Percentiles rank a stretch among this genome's conserved stretches.
Conservation (phyloP, 1,284 basidiomycete genomes). For the Sanghuangporus weigelae region DNA sequence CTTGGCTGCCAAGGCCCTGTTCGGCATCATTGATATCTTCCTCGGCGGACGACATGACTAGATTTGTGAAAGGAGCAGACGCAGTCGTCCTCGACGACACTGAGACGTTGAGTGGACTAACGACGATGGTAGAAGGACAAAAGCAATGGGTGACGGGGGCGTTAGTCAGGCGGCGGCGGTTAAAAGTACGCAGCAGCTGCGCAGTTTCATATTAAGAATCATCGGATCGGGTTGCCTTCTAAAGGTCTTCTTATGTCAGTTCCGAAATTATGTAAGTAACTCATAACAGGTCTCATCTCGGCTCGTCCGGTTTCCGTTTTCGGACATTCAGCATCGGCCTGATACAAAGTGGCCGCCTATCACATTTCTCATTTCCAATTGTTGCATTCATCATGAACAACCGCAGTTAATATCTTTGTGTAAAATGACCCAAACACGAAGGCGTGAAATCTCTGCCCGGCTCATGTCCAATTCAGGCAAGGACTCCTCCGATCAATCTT, state of each 20-base stretch:
- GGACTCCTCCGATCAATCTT: background rate
- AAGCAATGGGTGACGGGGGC: background rate
- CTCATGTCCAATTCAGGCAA: no score
- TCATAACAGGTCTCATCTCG: background rate
- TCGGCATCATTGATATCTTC: constrained; percentile 38
- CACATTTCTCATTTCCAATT: background rate
- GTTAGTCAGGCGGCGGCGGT: background rate
- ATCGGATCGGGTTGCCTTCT: background rate
- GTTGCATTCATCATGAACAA: background rate
- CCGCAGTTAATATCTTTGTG: no score
- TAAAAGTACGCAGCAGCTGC: background rate
- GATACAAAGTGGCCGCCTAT: background rate
- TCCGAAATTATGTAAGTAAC: background rate
- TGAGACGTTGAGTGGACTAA: background rate
- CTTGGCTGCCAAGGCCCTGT: constrained; percentile 21
- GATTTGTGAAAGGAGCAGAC: background rate
- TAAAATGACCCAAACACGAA: no score
- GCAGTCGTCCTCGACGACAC: background rate
- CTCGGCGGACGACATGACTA: constrained; percentile 41
- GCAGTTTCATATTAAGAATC: background rate
- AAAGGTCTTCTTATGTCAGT: background rate
- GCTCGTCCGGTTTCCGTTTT: background rate
- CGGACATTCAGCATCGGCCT: background rate
- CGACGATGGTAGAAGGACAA: background rate
- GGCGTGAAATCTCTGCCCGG: no score